A percentile compares a stretch with the other conserved stretches of the same genome.
phyloP scores from a whole-genome alignment of 1,139 yeast species.

The Candida sp. region DNA sequence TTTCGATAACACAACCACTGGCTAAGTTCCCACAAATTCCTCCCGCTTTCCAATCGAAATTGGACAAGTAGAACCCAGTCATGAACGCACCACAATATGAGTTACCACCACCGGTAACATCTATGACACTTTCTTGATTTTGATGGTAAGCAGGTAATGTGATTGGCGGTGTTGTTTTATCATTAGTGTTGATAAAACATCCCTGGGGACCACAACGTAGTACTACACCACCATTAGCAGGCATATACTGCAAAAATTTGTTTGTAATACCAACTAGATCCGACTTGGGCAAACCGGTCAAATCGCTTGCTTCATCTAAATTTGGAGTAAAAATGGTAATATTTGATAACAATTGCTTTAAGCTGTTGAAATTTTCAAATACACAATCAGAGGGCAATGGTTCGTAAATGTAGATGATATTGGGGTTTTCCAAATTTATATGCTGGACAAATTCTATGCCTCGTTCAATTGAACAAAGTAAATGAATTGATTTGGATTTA shows the following conservation, averaged over 20 bases:
- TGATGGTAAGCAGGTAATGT: constrained; percentile 77
- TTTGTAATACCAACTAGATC: constrained; percentile 35
- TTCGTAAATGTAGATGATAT: constrained; percentile 66
- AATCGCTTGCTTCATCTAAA: constrained; percentile 64
- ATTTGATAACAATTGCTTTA: constrained; percentile 38
- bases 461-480: constrained; percentile 71
- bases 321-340: constrained; percentile 78
- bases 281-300: constrained; percentile 18
- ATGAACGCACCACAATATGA: constrained; percentile 82
- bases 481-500: constrained; percentile 54
- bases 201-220: constrained; percentile 74
- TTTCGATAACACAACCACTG: constrained; percentile 78
- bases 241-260: constrained; percentile 38
- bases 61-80: constrained; percentile 50
- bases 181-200: constrained; percentile 31
- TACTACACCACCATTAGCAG: constrained; percentile 46
- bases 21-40: constrained; percentile 72
- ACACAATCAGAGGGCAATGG: constrained; percentile 80
- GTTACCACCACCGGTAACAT: constrained; percentile 96
- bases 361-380: constrained; percentile 40
- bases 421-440: constrained; percentile 13
- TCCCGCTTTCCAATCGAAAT: constrained; percentile 50
- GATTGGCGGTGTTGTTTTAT: constrained; percentile 7
- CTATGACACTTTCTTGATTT: constrained; percentile 52
- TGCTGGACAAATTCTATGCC: constrained; percentile 44